Base-by-base conservation (phyloP, 306 rosid genomes). In the Cucurbita argyrosperma region DNA sequence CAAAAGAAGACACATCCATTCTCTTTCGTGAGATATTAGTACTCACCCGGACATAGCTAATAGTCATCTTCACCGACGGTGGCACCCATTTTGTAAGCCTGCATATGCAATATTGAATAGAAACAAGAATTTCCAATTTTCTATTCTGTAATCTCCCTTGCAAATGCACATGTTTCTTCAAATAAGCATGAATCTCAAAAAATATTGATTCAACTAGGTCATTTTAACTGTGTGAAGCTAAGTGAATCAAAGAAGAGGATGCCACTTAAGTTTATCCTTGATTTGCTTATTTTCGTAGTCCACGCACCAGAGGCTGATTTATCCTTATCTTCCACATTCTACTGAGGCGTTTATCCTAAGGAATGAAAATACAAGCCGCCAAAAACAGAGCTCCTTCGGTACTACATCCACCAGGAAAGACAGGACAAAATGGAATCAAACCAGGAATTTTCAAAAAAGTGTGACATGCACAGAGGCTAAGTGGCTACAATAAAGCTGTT, bases 41-140 rank as follows among this genome's bases (percentile, higher is more conserved):
- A 80, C 86, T 90, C 67, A 90, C 97, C 85, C 90, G 87, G 57
- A 93, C 98, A 76, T 51, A 89, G 81, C 85, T 86, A 72, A 92
- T 83, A 26, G 98, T 89, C 98, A 93, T 93, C 92, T 89, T 93
- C 76, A 93, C 97, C 16, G 98, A 97, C 4, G 96, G 94, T 1
- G 97, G 97, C 85, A 93, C 98, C 98, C 97, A 93, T 77, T 93
- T 93, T 6, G 98, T 94, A 71, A 94, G 97, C 72, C 98, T 94
- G 88, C 86, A 82, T 63, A 66, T 43, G 82, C 71, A 76, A 75
- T 37, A 75, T 46, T 47, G 13, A 49, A 30, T 2, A 69, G 14
- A 69, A 69, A 15, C n/a, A 26, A 47, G 74, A 49, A 69, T 49
- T 42, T 69, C 45, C 42, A 69, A 46, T 23, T 69, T 26, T 15